phyloP scores from a whole-genome alignment of 352 stramenopile species.

The Globisporangium abappressorium region DNA sequence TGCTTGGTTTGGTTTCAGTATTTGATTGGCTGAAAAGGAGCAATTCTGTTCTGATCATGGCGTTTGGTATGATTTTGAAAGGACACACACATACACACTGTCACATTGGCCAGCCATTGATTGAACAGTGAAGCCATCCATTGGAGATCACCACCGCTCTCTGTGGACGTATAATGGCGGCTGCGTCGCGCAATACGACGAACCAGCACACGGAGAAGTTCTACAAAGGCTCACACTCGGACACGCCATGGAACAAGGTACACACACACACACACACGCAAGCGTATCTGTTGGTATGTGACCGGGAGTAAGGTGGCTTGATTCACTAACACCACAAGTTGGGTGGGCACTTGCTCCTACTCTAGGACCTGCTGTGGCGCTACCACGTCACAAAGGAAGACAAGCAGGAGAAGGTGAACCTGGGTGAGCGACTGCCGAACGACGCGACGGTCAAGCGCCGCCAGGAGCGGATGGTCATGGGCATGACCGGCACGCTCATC shows the following conservation, averaged over 20 bases:
- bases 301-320: not conserved
- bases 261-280: not conserved
- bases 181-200: not conserved
- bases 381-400: conserved; percentile 48
- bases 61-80: conserved; percentile 1
- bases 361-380: conserved; percentile 43
- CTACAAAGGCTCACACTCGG: conserved; percentile 50
- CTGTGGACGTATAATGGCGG: conserved; percentile 4
- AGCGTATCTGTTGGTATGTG: not conserved
- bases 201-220: conserved; percentile 33
- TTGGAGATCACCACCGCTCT: not conserved
- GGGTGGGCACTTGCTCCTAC: not conserved
- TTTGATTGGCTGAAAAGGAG: not conserved
- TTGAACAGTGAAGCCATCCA: not conserved
- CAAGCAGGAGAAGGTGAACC: conserved; percentile 42
- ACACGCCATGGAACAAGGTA: conserved; percentile 61
- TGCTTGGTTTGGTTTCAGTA: not conserved
- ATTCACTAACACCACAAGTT: not conserved
- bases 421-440: conserved; percentile 28
- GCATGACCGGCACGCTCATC: conserved; percentile 46
- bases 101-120: not conserved
- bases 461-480: conserved; percentile 42
- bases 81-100: not conserved
- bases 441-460: conserved; percentile 28
- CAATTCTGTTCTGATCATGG: not conserved